Percentiles rank a stretch among this genome's conserved stretches.
Evolutionary conservation across 148 eudicot genomes (phyloP).

Genomic region (Cornus controversa): DNA sequence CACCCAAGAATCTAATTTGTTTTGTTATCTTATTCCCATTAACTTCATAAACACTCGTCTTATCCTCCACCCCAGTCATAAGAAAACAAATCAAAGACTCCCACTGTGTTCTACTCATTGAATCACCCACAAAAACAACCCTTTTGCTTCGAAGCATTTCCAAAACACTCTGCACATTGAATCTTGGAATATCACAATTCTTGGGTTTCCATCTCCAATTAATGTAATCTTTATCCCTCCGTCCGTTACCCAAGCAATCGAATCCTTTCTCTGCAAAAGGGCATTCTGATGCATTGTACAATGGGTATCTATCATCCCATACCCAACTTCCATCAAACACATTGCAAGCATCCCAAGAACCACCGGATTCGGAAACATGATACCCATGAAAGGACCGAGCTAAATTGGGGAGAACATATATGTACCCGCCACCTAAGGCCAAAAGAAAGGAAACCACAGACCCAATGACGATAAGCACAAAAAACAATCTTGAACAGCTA

Average conservation of each 20-base stretch:
- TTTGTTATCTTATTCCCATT: conserved; percentile 56
- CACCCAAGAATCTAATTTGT: conserved; percentile 51
- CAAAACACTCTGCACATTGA: conserved; percentile 40
- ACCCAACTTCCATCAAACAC: conserved; percentile 61
- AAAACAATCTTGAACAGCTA: conserved; percentile 31
- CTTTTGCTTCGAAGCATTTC: conserved; percentile 50
- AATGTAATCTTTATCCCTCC: conserved; percentile 47
- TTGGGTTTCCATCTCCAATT: conserved; percentile 69
- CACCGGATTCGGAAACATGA: conserved; percentile 13
- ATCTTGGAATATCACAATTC: conserved; percentile 43
- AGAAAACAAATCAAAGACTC: conserved; percentile 70
- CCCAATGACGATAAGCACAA: conserved; percentile 32
- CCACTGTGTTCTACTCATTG: conserved; percentile 76
- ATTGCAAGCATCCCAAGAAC: conserved; percentile 27
- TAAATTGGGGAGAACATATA: conserved; percentile 41
- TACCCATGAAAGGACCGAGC: conserved; percentile 32
- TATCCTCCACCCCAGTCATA: conserved; percentile 67
- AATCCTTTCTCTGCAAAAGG: conserved; percentile 64
- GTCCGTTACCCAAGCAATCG: conserved; percentile 67
- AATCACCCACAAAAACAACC: conserved; percentile 75
- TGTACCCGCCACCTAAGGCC: conserved; percentile 41
- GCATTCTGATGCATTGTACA: conserved; percentile 60
- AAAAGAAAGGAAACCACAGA: conserved; percentile 42
- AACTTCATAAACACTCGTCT: conserved; percentile 57
- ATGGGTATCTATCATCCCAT: conserved; percentile 44